Percentiles rank a stretch among this genome's conserved stretches.
phyloP scores from a whole-genome alignment of 108 stramenopile species.

The Nannochloropsis granulata region DNA sequence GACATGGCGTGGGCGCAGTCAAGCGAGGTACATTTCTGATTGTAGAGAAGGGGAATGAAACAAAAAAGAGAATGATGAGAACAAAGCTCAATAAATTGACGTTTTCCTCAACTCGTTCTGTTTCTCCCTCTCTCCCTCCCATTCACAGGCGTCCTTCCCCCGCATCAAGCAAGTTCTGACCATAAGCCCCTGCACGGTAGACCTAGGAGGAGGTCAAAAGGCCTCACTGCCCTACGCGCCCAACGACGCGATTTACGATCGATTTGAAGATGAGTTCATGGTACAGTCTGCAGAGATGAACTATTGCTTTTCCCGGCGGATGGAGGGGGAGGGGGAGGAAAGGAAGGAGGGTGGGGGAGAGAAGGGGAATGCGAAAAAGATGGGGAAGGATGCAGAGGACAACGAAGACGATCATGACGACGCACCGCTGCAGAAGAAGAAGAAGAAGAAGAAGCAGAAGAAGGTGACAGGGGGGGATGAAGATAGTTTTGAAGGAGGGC shows the following conservation, averaged over 20 bases:
- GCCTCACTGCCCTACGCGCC: neutral
- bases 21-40: neutral
- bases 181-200: neutral
- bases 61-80: too few species aligned
- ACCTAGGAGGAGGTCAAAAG: neutral
- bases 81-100: too few species aligned
- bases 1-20: neutral
- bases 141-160: neutral
- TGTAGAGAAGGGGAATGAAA: too few species aligned
- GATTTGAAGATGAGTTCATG: neutral
- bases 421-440: neutral
- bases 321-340: neutral
- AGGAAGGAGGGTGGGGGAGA: neutral
- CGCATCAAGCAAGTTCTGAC: neutral
- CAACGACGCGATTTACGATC: neutral
- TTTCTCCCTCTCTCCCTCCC: neutral
- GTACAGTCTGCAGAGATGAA: neutral
- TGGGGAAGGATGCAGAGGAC: neutral
- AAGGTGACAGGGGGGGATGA: neutral
- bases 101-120: neutral
- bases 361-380: neutral
- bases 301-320: neutral
- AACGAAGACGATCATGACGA: neutral
- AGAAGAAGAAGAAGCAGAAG: neutral
- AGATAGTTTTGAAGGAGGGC: neutral